phyloP scores from a whole-genome alignment of 352 stramenopile species.

The Plasmopara muralis region DNA sequence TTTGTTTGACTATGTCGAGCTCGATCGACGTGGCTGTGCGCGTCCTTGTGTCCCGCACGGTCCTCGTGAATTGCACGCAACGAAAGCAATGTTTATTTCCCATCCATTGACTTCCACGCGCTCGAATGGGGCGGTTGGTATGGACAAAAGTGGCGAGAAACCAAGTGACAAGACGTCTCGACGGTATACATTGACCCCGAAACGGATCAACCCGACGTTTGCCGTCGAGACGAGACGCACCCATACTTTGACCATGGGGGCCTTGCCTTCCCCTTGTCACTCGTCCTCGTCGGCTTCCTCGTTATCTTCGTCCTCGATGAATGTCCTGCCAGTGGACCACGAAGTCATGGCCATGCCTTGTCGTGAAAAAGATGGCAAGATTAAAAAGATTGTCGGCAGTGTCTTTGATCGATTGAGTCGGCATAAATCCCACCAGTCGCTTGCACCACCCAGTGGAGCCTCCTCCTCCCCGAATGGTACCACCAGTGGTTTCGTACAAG shows the following conservation, averaged over 20 bases:
- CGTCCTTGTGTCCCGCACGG: constrained; percentile 35
- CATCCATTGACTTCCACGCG: constrained; percentile 29
- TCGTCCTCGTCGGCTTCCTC: constrained; percentile 6
- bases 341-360: constrained; percentile 20
- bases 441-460: constrained; percentile 15
- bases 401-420: constrained; percentile 63
- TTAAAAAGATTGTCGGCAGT: constrained; percentile 76
- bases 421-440: constrained; percentile 46
- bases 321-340: constrained; percentile 16
- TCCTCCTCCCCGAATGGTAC: constrained; percentile 8
- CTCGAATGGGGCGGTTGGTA: constrained; percentile 10
- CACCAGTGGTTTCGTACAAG: constrained; percentile 1
- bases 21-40: constrained; percentile 30
- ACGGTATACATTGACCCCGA: constrained; percentile 35
- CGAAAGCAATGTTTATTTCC: constrained; percentile 64
- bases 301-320: constrained; percentile 12
- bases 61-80: constrained; percentile 52
- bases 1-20: constrained; percentile 58
- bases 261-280: constrained; percentile 26
- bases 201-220: constrained; percentile 23
- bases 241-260: constrained; percentile 28
- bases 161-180: constrained; percentile 18
- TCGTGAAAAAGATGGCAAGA: constrained; percentile 47
- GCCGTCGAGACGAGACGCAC: constrained; percentile 27
- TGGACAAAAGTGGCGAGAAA: constrained; percentile 20